Conservation (phyloP, 2,329 filamentous ascomycete genomes). For the Colletotrichum chrysophilum region DNA sequence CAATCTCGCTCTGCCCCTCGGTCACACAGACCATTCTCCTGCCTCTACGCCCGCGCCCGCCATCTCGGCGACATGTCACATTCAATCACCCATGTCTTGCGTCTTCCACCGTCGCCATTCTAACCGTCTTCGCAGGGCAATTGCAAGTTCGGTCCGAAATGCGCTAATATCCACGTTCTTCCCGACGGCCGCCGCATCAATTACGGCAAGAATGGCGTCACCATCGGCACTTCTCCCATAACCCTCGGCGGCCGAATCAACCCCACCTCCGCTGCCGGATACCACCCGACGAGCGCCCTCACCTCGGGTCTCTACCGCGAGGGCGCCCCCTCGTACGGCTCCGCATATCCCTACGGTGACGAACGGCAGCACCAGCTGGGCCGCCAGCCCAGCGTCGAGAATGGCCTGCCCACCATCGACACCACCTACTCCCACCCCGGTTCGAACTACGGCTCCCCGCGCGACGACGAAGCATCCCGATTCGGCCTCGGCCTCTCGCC, state of each 20-base stretch:
- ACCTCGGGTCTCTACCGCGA: slow-evolving; percentile 61
- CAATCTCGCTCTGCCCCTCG: slow-evolving; percentile 16
- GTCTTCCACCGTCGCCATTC: background rate
- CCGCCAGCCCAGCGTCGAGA: slow-evolving; percentile 59
- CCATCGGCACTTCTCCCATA: slow-evolving; percentile 60
- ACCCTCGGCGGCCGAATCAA: slow-evolving; percentile 73
- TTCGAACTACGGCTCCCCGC: slow-evolving; percentile 81
- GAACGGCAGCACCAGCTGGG: slow-evolving; percentile 49
- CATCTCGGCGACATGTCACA: background rate
- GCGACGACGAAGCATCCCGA: slow-evolving; percentile 65
- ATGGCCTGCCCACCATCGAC: slow-evolving; percentile 62
- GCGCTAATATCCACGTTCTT: slow-evolving; percentile 93
- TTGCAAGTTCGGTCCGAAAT: slow-evolving; percentile 98
- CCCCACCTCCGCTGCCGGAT: slow-evolving; percentile 54
- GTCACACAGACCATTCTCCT: slow-evolving; percentile 7
- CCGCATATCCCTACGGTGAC: slow-evolving; percentile 44
- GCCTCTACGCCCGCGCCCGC: background rate
- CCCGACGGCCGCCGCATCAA: slow-evolving; percentile 94
- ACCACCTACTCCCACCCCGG: slow-evolving; percentile 60
- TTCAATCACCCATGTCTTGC: background rate
- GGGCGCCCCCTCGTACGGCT: slow-evolving; percentile 39
- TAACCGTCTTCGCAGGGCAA: slow-evolving; percentile 70
- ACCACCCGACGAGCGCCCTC: slow-evolving; percentile 72
- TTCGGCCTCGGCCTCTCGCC: slow-evolving; percentile 82
- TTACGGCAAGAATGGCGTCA: slow-evolving; percentile 73